These are phyloP conservation scores for Adenanthera pavonina DNA, from an alignment of 306 rosid genomes.

Conservation along the genomic window DNA sequence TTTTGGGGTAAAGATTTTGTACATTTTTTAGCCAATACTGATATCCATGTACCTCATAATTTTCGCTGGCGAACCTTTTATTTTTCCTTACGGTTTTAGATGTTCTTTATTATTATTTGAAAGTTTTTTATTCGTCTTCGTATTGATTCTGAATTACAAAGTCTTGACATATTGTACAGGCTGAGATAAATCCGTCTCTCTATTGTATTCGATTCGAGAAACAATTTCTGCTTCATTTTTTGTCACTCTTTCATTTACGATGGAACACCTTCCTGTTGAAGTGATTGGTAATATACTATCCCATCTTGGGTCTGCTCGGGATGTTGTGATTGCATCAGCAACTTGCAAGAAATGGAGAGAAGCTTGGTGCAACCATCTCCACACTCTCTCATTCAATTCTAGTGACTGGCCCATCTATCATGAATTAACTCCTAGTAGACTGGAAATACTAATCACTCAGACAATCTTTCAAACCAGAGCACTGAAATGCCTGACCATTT, in stretches of 20 bases:
- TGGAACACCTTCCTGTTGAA: slow-evolving; percentile 75
- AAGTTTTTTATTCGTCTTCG: neutral
- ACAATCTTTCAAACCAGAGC: slow-evolving; percentile 77
- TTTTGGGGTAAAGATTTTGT: neutral
- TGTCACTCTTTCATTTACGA: slow-evolving; percentile 37
- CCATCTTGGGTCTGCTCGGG: slow-evolving; percentile 62
- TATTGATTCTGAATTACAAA: neutral
- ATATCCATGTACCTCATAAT: neutral
- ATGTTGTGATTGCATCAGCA: slow-evolving; percentile 62
- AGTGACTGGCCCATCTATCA: slow-evolving; percentile 57
- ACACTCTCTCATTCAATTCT: slow-evolving; percentile 66
- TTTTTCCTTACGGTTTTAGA: neutral
- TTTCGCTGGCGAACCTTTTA: neutral
- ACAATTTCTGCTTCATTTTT: neutral
- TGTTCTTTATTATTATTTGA: neutral
- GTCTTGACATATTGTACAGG: neutral
- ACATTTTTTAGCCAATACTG: neutral
- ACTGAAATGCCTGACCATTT: slow-evolving; percentile 55
- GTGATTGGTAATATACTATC: slow-evolving; percentile 69
- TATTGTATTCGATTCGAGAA: neutral
- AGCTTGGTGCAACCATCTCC: slow-evolving; percentile 62
- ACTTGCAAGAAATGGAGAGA: slow-evolving; percentile 71
- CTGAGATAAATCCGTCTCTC: neutral
- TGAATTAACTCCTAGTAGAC: slow-evolving; percentile 45
- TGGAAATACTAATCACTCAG: slow-evolving; percentile 68